phyloP scores from a whole-genome alignment of 2,329 filamentous ascomycete species.

The Myriosclerotinia scirpicola region DNA sequence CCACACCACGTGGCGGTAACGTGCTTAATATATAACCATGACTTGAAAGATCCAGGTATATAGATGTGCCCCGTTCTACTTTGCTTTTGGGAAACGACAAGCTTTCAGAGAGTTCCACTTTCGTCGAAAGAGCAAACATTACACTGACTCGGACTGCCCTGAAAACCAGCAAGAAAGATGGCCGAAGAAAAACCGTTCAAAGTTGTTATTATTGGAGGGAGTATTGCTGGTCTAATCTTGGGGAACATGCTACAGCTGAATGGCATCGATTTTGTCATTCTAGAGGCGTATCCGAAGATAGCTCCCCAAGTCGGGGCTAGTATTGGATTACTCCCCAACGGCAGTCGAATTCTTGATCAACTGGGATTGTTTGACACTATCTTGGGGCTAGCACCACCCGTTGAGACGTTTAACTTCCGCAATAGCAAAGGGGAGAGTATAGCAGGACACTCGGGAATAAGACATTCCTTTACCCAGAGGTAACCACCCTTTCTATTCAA shows the following conservation, averaged over 20 bases:
- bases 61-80: neutral
- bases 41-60: neutral
- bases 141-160: neutral
- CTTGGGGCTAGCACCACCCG: slow-evolving; percentile 13
- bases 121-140: neutral
- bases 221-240: slow-evolving; percentile 49
- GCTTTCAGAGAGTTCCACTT: neutral
- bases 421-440: slow-evolving; percentile 6
- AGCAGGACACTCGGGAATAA: slow-evolving; percentile 12
- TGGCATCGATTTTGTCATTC: slow-evolving; percentile 50
- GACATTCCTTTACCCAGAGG: slow-evolving; percentile 9
- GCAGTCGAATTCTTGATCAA: slow-evolving; percentile 51
- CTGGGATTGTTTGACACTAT: slow-evolving; percentile 42
- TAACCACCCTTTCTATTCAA: neutral
- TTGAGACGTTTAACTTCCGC: slow-evolving; percentile 14
- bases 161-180: slow-evolving; percentile 7
- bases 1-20: neutral
- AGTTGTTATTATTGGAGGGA: slow-evolving; percentile 51
- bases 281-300: slow-evolving; percentile 47
- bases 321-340: slow-evolving; percentile 48
- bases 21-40: neutral
- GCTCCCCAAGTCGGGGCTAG: slow-evolving; percentile 50
- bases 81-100: neutral
- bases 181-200: slow-evolving; percentile 21
- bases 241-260: slow-evolving; percentile 48